These are phyloP conservation scores for Podaxis sp. DNA, from an alignment of 768 basidiomycete genomes.

Conservation along the genomic window DNA sequence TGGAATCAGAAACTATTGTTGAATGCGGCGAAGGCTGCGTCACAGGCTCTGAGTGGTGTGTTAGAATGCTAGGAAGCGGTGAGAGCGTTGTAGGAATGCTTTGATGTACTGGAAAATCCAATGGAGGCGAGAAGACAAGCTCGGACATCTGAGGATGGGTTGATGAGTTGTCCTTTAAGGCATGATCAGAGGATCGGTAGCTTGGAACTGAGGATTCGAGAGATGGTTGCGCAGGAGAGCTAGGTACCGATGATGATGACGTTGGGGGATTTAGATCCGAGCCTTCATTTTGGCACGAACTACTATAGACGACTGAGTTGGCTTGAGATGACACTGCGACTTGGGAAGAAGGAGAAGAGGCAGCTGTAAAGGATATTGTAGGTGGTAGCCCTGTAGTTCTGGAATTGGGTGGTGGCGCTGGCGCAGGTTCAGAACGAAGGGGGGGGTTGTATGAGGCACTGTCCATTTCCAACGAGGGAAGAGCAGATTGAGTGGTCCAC, in stretches of 20 bases:
- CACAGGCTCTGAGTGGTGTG: conserved; percentile 44
- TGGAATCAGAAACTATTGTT: conserved; percentile 41
- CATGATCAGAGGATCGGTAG: conserved; percentile 49
- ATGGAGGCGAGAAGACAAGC: conserved; percentile 60
- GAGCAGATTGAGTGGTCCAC: conserved; percentile 23
- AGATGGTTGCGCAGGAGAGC: conserved; percentile 38
- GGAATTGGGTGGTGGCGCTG: conserved; percentile 50
- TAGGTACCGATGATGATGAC: too few species aligned
- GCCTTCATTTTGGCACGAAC: conserved; percentile 47
- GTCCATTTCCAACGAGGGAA: conserved; percentile 14
- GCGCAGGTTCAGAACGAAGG: conserved; percentile 43
- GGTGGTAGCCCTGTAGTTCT: conserved; percentile 51
- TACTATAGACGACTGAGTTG: conserved; percentile 25
- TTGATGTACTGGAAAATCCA: conserved; percentile 75
- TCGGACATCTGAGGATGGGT: conserved; percentile 68
- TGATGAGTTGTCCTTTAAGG: conserved; percentile 43
- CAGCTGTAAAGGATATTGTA: conserved; percentile 45
- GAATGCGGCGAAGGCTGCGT: conserved; percentile 32
- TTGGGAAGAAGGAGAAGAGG: conserved; percentile 27
- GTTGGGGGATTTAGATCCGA: conserved; percentile 47
- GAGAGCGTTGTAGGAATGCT: conserved; percentile 74
- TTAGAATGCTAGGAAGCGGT: conserved; percentile 61
- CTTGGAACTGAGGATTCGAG: conserved; percentile 64
- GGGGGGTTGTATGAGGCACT: conserved; percentile 20
- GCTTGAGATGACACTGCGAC: conserved; percentile 52